Conservation (phyloP, 2,329 filamentous ascomycete genomes). For the Ascochyta viciae-villosae region DNA sequence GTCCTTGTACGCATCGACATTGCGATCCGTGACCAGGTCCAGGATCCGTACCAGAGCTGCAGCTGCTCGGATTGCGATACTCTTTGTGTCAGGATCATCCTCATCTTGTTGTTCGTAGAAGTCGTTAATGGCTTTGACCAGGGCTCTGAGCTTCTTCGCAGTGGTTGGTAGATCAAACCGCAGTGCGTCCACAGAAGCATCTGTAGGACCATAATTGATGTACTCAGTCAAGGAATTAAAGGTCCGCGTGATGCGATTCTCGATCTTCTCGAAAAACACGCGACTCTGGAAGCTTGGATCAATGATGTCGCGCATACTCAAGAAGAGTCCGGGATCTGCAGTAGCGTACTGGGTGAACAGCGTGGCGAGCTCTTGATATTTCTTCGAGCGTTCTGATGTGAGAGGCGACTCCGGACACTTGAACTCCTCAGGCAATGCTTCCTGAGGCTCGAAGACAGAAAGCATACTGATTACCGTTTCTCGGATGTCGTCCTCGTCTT, state of each 20-base stretch:
- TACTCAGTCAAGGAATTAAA: conserved; percentile 44
- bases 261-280: conserved; percentile 47
- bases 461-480: conserved; percentile 45
- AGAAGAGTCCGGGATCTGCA: conserved; percentile 36
- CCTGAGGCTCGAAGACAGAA: conserved; percentile 47
- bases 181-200: conserved; percentile 29
- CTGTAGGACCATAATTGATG: conserved; percentile 36
- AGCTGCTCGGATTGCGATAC: conserved; percentile 35
- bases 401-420: conserved; percentile 34
- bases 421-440: conserved; percentile 45
- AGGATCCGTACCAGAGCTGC: conserved; percentile 43
- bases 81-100: conserved; percentile 28
- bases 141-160: conserved; percentile 35
- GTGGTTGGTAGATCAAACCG: conserved; percentile 39
- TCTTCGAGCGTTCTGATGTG: conserved; percentile 38
- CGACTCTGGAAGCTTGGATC: conserved; percentile 42
- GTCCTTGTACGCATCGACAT: conserved; percentile 41
- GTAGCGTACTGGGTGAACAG: conserved; percentile 40
- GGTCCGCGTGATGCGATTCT: conserved; percentile 34
- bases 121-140: conserved; percentile 39
- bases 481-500: conserved; percentile 40
- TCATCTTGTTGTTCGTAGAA: conserved; percentile 35
- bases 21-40: conserved; percentile 41
- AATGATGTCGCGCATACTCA: conserved; percentile 38
- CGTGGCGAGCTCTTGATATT: conserved; percentile 40